Conservation (phyloP, 2,329 filamentous ascomycete genomes). For the Pezicula radicicola region DNA sequence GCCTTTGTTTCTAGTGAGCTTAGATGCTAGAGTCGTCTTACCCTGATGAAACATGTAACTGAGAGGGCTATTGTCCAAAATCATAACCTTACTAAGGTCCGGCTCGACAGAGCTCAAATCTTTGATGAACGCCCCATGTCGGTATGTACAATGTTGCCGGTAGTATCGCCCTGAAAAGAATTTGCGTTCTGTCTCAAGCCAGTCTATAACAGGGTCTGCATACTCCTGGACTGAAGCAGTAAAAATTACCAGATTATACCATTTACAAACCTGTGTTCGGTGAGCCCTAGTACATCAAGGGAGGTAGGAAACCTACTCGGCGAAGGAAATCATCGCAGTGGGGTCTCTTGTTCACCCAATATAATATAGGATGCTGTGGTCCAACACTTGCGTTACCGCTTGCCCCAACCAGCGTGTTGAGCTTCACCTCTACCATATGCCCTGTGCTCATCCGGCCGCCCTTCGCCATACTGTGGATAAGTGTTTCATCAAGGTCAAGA, state of each 20-base stretch:
- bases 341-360: constrained; percentile 97
- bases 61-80: constrained; percentile 95
- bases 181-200: constrained; percentile 94
- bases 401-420: constrained; percentile 68
- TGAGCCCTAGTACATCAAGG: constrained; percentile 17
- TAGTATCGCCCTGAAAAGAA: constrained; percentile 95
- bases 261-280: constrained; percentile 74
- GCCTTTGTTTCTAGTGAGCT: constrained; percentile 5
- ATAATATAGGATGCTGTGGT: constrained; percentile 92
- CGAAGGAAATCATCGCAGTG: constrained; percentile 96
- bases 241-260: constrained; percentile 97
- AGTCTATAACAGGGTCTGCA: constrained; percentile 97
- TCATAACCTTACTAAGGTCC: constrained; percentile 97
- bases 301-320: constrained; percentile 50
- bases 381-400: constrained; percentile 66
- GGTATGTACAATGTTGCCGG: constrained; percentile 92
- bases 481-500: constrained; percentile 91
- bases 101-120: constrained; percentile 95
- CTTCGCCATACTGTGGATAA: constrained; percentile 98
- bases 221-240: constrained; percentile 98
- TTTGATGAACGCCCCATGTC: constrained; percentile 97
- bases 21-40: constrained; percentile 38
- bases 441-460: constrained; percentile 93
- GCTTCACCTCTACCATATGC: constrained; percentile 97
- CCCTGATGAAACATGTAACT: constrained; percentile 99